Evolutionary conservation across 257 asterid species (phyloP), one percentile per base, ranked within the genome.

Genomic region (Knoxia roxburghii): DNA sequence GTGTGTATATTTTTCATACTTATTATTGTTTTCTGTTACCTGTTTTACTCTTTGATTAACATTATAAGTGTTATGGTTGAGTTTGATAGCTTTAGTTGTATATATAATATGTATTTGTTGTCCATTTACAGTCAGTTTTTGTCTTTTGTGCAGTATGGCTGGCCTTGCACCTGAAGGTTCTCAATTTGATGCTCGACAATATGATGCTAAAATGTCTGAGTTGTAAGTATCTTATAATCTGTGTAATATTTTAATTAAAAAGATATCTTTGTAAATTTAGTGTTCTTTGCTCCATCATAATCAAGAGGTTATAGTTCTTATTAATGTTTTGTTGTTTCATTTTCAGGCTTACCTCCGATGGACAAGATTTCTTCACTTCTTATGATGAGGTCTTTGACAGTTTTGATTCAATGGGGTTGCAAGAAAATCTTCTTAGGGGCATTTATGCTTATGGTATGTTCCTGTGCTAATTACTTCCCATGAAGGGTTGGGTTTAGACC

Each of bases 351-450:
- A 75, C 58, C 0, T 12, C 80, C 61, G 85, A 81, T 12, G 80
- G 80, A 26, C 76, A 75, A 40, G 82, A 77, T 26, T 77, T 80
- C 67, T 80, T 80, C 67, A 78, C 85, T 61, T 71, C 80, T 18
- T 80, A 77, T 39, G 82, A 80, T 74, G 85, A 80, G 43, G 85
- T 80, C 57, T 70, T 64, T 23, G 85, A 80, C 9, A 80, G 85
- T 71, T 81, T 81, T 54, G 85, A 81, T 58, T 32, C 78, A 51
- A 81, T 81, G 85, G 85, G 85, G 27, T 63, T 81, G 79, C 83
- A 72, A 70, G 85, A 81, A 64, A 77, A 81, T 68, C 85, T 81
- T 66, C 78, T 81, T 7, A 81, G 85, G 63, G 85, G 85, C 30
- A 75, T 81, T 61, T 81, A 81, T 75, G 85, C 85, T 72, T 81